Conservation (phyloP, 2,329 filamentous ascomycete species). For the Fonsecaea nubica region DNA sequence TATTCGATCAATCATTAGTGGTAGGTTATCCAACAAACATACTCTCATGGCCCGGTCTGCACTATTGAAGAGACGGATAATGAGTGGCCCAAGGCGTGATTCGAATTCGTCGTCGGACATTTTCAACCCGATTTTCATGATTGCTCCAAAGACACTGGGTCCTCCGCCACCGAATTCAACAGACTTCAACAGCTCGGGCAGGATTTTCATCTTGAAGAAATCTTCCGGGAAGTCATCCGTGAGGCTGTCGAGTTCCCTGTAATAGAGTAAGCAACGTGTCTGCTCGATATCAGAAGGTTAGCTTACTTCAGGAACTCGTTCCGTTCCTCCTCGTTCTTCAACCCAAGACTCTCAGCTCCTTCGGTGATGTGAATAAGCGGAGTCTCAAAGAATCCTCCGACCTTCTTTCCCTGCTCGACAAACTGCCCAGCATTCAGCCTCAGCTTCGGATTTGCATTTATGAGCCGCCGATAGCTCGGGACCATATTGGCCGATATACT, state of each 20-base stretch:
- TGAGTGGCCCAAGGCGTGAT: slow-evolving; percentile 78
- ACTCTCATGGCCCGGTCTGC: slow-evolving; percentile 92
- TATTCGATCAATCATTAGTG: slow-evolving; percentile 88
- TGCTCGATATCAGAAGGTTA: background rate
- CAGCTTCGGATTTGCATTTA: slow-evolving; percentile 87
- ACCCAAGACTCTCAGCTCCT: slow-evolving; percentile 87
- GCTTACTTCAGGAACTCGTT: slow-evolving; percentile 78
- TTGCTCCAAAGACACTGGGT: slow-evolving; percentile 83
- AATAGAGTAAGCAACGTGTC: slow-evolving; percentile 36
- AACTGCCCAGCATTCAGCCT: slow-evolving; percentile 84
- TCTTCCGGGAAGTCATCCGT: slow-evolving; percentile 96
- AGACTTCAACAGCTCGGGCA: slow-evolving; percentile 95
- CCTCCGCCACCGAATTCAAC: slow-evolving; percentile 98
- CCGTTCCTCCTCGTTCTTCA: slow-evolving; percentile 83
- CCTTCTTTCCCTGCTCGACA: slow-evolving; percentile 82
- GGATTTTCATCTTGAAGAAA: slow-evolving; percentile 95
- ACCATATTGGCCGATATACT: slow-evolving; percentile 88
- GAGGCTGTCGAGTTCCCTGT: slow-evolving; percentile 77
- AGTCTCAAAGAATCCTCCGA: slow-evolving; percentile 88
- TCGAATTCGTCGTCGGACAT: slow-evolving; percentile 91
- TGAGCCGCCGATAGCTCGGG: slow-evolving; percentile 84
- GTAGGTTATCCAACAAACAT: slow-evolving; percentile 85
- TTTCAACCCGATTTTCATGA: slow-evolving; percentile 89
- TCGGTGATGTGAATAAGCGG: slow-evolving; percentile 90
- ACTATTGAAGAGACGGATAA: slow-evolving; percentile 85